phyloP scores from a whole-genome alignment of 768 basidiomycete species.

The Sarcodon aspratus region DNA sequence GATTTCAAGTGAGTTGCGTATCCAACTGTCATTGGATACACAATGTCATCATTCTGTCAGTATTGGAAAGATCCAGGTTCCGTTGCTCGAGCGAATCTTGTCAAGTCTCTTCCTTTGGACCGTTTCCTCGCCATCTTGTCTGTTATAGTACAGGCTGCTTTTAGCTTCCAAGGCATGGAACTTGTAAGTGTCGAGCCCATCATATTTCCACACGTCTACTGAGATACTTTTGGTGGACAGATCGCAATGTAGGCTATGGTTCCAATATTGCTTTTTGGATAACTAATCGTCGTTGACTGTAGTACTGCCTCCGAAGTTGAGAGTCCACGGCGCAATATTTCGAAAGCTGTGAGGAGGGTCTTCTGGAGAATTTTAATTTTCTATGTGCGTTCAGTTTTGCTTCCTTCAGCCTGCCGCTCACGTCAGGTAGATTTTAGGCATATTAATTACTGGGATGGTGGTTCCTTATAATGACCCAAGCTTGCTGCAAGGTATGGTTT shows the following conservation, averaged over 20 bases:
- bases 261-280: background rate
- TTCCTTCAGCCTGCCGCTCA: no score
- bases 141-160: background rate
- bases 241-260: background rate
- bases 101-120: background rate
- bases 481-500: background rate
- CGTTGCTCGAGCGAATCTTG: background rate
- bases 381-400: slow-evolving; percentile 8
- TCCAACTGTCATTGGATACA: slow-evolving; percentile 13
- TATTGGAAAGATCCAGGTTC: slow-evolving; percentile 22
- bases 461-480: slow-evolving; percentile 18
- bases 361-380: slow-evolving; percentile 36
- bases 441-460: slow-evolving; percentile 27
- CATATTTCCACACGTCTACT: no score
- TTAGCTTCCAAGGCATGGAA: background rate
- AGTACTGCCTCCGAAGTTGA: slow-evolving; percentile 20
- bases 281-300: background rate
- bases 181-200: background rate
- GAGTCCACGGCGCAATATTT: slow-evolving; percentile 27
- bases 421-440: slow-evolving; percentile 11
- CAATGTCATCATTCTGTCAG: background rate
- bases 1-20: slow-evolving; percentile 7
- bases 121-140: slow-evolving; percentile 1
- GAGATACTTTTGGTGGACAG: no score
- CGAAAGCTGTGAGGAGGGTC: slow-evolving; percentile 32